phyloP scores from a whole-genome alignment of 768 basidiomycete species.

The Filobasidium wieringae region DNA sequence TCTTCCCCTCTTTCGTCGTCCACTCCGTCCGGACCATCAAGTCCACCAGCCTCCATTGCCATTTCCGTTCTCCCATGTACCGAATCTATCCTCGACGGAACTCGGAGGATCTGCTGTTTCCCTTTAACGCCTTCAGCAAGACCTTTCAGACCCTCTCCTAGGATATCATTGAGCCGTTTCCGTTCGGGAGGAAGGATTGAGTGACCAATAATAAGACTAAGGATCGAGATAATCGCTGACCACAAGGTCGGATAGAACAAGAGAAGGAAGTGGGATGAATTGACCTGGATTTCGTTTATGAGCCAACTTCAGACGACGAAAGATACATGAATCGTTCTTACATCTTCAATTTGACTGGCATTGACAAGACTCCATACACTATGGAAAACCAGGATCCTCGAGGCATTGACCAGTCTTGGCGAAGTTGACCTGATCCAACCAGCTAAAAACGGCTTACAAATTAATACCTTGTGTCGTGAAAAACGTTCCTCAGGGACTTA shows the following conservation, averaged over 20 bases:
- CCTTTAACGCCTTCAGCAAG: not conserved
- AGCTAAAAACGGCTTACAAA: too few species aligned
- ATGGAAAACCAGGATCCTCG: constrained; percentile 11
- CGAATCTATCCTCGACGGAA: too few species aligned
- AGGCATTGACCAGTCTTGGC: constrained; percentile 8
- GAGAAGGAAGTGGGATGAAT: constrained; percentile 1
- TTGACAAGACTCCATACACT: constrained; percentile 5
- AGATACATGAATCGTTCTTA: not conserved
- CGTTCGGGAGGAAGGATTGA: not conserved
- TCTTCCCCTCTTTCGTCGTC: not conserved
- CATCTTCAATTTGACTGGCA: constrained; percentile 3
- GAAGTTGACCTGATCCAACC: constrained; percentile 11
- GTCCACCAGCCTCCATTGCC: too few species aligned
- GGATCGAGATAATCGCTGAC: constrained; percentile 5
- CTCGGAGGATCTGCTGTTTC: not conserved
- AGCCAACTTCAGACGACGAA: not conserved
- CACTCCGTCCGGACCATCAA: not conserved
- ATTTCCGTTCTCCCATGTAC: too few species aligned
- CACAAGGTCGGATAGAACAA: constrained; percentile 15
- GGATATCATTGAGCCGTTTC: not conserved
- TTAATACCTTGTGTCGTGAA: too few species aligned
- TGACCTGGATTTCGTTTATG: not conserved
- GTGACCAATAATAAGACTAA: constrained; percentile 1
- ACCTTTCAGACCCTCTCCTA: constrained; percentile 1
- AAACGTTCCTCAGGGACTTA: not conserved